Evolutionary conservation across 305 asterid genomes (phyloP).

Genomic region (Ajuga reptans): DNA sequence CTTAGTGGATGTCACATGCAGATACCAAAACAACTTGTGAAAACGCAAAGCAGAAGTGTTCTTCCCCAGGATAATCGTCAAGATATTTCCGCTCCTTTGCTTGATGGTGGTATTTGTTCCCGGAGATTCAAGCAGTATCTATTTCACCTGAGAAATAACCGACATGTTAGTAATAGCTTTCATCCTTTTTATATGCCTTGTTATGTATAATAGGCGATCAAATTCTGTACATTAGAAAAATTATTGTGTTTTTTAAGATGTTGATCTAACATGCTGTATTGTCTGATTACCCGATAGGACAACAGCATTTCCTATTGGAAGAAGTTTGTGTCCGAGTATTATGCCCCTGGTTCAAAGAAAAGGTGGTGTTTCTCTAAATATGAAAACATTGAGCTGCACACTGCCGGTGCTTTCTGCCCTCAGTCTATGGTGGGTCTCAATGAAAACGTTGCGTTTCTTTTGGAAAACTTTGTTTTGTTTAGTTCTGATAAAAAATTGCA

Average conservation of each 20-base stretch:
- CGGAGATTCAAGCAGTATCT: slow-evolving; percentile 40
- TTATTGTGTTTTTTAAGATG: background rate
- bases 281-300: slow-evolving; percentile 30
- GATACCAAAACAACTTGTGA: slow-evolving; percentile 24
- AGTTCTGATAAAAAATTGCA: background rate
- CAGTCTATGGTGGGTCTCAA: slow-evolving; percentile 38
- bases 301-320: slow-evolving; percentile 46
- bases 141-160: slow-evolving; percentile 34
- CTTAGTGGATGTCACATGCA: slow-evolving; percentile 18
- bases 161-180: slow-evolving; percentile 51
- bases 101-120: slow-evolving; percentile 41
- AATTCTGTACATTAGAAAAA: no score
- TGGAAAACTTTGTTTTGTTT: background rate
- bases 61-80: slow-evolving; percentile 29
- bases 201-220: background rate
- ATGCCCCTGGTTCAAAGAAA: slow-evolving; percentile 45
- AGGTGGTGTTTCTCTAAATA: slow-evolving; percentile 63
- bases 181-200: background rate
- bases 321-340: slow-evolving; percentile 50
- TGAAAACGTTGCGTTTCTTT: slow-evolving; percentile 3
- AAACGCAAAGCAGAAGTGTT: slow-evolving; percentile 23
- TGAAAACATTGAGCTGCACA: slow-evolving; percentile 29
- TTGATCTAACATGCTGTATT: background rate
- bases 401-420: slow-evolving; percentile 33
- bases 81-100: slow-evolving; percentile 23